Evolutionary conservation across 116 monocot genomes (phyloP).

Genomic region (Cymodocea nodosa): DNA sequence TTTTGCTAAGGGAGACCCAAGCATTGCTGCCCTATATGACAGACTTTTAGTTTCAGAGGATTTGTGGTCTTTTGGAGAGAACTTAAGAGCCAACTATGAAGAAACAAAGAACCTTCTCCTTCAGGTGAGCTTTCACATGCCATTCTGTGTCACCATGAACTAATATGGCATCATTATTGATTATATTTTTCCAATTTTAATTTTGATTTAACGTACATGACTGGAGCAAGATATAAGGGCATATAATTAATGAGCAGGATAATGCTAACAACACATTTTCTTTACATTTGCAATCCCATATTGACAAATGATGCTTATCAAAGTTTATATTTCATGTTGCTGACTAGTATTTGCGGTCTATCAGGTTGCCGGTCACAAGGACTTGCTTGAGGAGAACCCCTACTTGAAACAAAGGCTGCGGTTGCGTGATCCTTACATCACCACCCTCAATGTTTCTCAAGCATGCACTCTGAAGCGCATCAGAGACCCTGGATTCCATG

Average conservation of each 20-base stretch:
- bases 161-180: not conserved
- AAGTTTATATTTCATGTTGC: not conserved
- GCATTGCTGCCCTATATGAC: constrained; percentile 80
- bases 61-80: constrained; percentile 61
- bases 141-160: not conserved
- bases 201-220: no score
- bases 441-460: constrained; percentile 81
- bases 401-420: constrained; percentile 75
- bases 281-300: no score
- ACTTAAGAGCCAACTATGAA: constrained; percentile 50
- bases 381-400: constrained; percentile 88
- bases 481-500: constrained; percentile 62
- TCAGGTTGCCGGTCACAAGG: constrained; percentile 86
- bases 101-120: constrained; percentile 80
- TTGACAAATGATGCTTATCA: no score
- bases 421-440: constrained; percentile 72
- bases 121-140: constrained; percentile 31
- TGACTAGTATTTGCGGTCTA: not conserved
- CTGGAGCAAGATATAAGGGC: no score
- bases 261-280: no score
- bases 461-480: constrained; percentile 83
- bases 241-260: no score
- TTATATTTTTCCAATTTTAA: no score
- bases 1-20: constrained; percentile 88
- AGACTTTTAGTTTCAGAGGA: constrained; percentile 73